Evolutionary conservation across 768 basidiomycete genomes (phyloP), one percentile per base, ranked within the genome.

Genomic region (Agaricus blazei): DNA sequence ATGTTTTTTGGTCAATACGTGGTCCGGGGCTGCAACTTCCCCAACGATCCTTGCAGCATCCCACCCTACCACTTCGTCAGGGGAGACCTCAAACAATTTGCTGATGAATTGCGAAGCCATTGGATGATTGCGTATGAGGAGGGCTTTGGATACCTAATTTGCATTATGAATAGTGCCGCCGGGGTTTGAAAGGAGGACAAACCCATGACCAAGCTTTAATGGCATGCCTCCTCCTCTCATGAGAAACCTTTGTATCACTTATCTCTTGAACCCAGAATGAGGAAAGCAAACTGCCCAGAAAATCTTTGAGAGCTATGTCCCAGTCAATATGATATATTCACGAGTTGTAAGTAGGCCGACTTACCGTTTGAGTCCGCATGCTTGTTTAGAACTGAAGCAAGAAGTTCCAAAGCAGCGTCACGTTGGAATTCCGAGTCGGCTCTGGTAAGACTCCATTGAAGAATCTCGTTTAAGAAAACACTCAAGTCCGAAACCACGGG

Each of bases 41-140:
- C 92, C 91, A 38, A 98, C 68, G 0, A 83, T 82, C 57, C 79
- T 83, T 0, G 93, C 95, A 12, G 89, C 93, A 48, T 84, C 79
- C 77, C 82, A 83, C 14, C 80, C 80, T 40, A 97, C 71, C 0
- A 65, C 65, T 47, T 72, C 70, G 62, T 97, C 92, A 4, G 72
- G 73, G 56, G 98, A 87, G 8, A 88, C 73, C 11, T 78, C 76
- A 58, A 97, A 83, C 24, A 98, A 68, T 3, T 77, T 70, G 31
- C 88, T 79, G 9, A 87, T 71, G 58, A 87, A 84, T 1, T 67
- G 59, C 55, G 77, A 70, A 0, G 85, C 82, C 3, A 72, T 66
- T 1, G 81, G 68, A 63, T 96, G 85, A 27, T 84, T 85, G 11
- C 87, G 82, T 1, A 94, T 81, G 1, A 94, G 72, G 26, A 99